Percentiles rank a stretch among this genome's conserved stretches.
Evolutionary conservation across 768 basidiomycete species (phyloP).

Genomic region (Phaeotremella fagi): DNA sequence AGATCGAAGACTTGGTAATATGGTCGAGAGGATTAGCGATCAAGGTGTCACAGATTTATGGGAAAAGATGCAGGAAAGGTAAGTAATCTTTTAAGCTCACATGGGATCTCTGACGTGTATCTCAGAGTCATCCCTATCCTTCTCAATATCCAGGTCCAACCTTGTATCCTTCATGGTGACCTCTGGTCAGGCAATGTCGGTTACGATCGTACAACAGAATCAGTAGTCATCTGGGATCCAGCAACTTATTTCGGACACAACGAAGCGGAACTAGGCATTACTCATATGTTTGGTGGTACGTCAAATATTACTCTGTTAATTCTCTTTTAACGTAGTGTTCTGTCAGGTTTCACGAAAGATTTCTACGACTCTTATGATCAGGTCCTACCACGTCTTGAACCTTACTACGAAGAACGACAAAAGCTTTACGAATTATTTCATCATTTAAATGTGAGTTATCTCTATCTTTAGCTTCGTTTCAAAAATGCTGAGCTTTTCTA

Average conservation of each 20-base stretch:
- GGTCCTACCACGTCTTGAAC: conserved; percentile 31
- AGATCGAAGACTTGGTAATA: conserved; percentile 36
- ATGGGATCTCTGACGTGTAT: neutral
- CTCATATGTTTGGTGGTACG: conserved; percentile 47
- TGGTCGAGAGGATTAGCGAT: conserved; percentile 35
- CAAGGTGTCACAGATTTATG: conserved; percentile 20
- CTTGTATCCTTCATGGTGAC: conserved; percentile 48
- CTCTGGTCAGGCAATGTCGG: conserved; percentile 48
- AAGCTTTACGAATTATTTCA: conserved; percentile 45
- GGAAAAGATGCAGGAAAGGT: conserved; percentile 32
- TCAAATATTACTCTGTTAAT: neutral
- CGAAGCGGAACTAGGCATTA: conserved; percentile 45
- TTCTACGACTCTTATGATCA: conserved; percentile 45
- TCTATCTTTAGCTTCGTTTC: neutral
- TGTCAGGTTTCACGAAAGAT: conserved; percentile 36
- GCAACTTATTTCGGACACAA: conserved; percentile 41
- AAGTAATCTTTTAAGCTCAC: conserved; percentile 1
- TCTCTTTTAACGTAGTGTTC: neutral
- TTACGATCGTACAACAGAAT: conserved; percentile 16
- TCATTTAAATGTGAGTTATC: conserved; percentile 39
- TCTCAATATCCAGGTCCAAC: conserved; percentile 19
- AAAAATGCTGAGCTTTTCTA: neutral
- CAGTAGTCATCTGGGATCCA: conserved; percentile 43
- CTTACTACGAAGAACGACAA: conserved; percentile 32
- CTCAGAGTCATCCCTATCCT: conserved; percentile 34